Percentiles rank a stretch among this genome's conserved stretches.
These are phyloP conservation scores for Aspergillus funiculosus DNA, from an alignment of 495 filamentous ascomycete genomes.

Conservation along the genomic window DNA sequence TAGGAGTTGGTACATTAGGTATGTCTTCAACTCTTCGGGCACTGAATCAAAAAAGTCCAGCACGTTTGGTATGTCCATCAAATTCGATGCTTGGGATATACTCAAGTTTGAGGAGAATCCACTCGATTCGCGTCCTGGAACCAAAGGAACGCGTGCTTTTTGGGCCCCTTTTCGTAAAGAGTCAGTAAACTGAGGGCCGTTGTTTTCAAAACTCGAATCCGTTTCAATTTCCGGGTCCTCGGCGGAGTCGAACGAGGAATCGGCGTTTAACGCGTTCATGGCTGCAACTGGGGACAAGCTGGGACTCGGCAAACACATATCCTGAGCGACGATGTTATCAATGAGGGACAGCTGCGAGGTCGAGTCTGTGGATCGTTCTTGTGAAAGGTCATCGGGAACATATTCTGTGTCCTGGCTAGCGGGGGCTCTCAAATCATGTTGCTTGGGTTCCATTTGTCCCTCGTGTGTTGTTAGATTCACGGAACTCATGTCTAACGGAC, in stretches of 20 bases:
- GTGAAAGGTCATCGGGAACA: slow-evolving; percentile 20
- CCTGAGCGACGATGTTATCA: slow-evolving; percentile 65
- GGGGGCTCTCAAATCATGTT: slow-evolving; percentile 14
- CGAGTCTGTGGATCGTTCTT: slow-evolving; percentile 21
- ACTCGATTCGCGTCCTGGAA: slow-evolving; percentile 2
- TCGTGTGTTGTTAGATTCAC: slow-evolving; percentile 13
- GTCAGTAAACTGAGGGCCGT: slow-evolving; percentile 23
- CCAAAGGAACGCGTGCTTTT: slow-evolving; percentile 5
- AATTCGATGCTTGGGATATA: slow-evolving; percentile 32
- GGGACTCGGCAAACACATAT: slow-evolving; percentile 90
- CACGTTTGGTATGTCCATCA: slow-evolving; percentile 75
- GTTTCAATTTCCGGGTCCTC: slow-evolving; percentile 43
- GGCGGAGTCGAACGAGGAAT: slow-evolving; percentile 40
- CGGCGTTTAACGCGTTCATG: slow-evolving; percentile 52
- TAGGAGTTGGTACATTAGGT: slow-evolving; percentile 93
- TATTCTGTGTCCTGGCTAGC: slow-evolving; percentile 24
- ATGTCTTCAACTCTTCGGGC: slow-evolving; percentile 80
- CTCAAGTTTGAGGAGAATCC: slow-evolving; percentile 10
- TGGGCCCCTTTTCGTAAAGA: slow-evolving; percentile 20
- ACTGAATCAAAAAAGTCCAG: slow-evolving; percentile 86
- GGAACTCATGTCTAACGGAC: slow-evolving; percentile 6
- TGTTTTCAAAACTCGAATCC: slow-evolving; percentile 42
- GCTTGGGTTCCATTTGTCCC: slow-evolving; percentile 4
- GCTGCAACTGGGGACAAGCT: slow-evolving; percentile 89
- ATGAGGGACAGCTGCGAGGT: slow-evolving; percentile 32